These are phyloP conservation scores for Prunus mongolica DNA, from an alignment of 306 rosid genomes.

Conservation along the genomic window DNA sequence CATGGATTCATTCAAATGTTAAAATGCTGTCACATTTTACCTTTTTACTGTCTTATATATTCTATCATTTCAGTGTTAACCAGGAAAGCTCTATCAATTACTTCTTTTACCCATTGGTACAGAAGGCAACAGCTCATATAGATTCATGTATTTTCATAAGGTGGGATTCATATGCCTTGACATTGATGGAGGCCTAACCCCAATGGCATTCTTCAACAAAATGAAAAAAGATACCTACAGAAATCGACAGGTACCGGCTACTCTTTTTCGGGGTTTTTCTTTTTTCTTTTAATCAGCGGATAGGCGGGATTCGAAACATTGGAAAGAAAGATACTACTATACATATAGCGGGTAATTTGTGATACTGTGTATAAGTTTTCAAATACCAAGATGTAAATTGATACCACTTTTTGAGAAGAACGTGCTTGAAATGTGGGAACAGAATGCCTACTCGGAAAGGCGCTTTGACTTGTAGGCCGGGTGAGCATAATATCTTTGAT, in stretches of 20 bases:
- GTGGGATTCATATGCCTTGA: too few species aligned
- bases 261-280: too few species aligned
- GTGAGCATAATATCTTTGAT: conserved; percentile 12
- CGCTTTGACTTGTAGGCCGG: conserved; percentile 33
- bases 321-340: too few species aligned
- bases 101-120: background rate
- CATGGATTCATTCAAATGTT: too few species aligned
- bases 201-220: background rate
- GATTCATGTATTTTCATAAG: background rate
- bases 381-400: conserved; percentile 8
- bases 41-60: background rate
- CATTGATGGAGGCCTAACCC: background rate
- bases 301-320: too few species aligned
- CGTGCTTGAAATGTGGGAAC: conserved; percentile 35
- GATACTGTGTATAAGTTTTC: background rate
- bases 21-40: background rate
- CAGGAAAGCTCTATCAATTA: background rate
- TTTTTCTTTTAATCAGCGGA: too few species aligned
- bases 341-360: background rate
- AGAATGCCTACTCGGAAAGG: conserved; percentile 17
- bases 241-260: too few species aligned
- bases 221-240: background rate
- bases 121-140: background rate
- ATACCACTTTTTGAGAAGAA: conserved; percentile 22
- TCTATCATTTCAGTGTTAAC: background rate